Base-by-base conservation (phyloP, 768 basidiomycete species). In the Coprinellus micaceus region DNA sequence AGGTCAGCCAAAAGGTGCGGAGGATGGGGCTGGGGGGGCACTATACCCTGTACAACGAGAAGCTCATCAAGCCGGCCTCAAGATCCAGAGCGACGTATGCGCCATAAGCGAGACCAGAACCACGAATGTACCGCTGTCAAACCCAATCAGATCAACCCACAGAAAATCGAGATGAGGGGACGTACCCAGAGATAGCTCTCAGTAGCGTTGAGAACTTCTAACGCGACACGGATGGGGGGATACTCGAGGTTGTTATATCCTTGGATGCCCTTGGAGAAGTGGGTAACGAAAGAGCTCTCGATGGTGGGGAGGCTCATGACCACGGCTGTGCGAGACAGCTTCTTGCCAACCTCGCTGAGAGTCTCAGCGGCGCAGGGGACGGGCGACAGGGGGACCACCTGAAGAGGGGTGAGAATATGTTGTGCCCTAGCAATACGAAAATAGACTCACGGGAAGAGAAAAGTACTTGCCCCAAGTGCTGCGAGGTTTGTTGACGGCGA, bases 51-150 rank as follows among this genome's bases (percentile, higher is more conserved):
- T 93, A 95, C 2, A 95, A 75, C 13, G 82, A 79, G 71, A 94
- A 95, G 50, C 71, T 83, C 25, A 93, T 71, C 11, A 88, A 71
- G 1, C 93, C 93, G 22, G 86, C 79, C 71, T 97, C 94, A 29
- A 85, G 74, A 62, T 95, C 92, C 29, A 86, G 67, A 0, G 78
- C 77, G 29, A 88, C 77, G 63, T 84, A 84, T 25, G 92, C 92
- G n/a, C 94, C 92, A 61, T 97, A 98, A 4, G 97, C 97, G 30
- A 99, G 74, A 21, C 97, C 97, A 54, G 92, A 88, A 6, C 97
- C 97, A 40, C 97, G 88, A 58, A 99, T 93, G 59, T 88, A 89
- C 24, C 88, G 83, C 89, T 91, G 55, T n/a, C 50, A 17, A n/a
- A 41, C 54, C 22, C 43, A 19, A 37, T 53, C 9, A 45, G 36